These are phyloP conservation scores for Trichosporon coremiiforme DNA, from an alignment of 1,284 basidiomycete species.

Conservation along the genomic window DNA sequence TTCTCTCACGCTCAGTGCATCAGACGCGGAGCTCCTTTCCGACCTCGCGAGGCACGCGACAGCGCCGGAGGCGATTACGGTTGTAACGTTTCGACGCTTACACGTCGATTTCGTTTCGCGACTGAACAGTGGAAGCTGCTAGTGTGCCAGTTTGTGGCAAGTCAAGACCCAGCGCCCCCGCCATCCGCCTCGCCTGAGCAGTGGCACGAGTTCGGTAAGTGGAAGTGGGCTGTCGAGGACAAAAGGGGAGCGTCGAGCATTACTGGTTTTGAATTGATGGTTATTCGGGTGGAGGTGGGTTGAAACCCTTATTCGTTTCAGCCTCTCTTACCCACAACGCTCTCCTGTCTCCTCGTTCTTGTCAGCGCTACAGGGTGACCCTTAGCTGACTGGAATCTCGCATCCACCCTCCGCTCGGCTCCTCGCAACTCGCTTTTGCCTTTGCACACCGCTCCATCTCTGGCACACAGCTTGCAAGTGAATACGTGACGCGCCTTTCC, in stretches of 20 bases:
- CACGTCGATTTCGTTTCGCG: not conserved
- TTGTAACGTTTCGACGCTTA: not conserved
- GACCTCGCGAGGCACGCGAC: not conserved
- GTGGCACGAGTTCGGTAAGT: not conserved
- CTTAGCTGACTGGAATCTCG: constrained; percentile 6
- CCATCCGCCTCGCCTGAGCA: not conserved
- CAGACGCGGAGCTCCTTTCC: not conserved
- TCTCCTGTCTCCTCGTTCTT: not conserved
- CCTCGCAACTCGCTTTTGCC: not conserved
- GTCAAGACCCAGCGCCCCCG: not conserved
- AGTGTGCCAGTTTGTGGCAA: not conserved
- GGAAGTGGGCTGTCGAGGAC: not conserved
- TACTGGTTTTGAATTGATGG: constrained; percentile 9
- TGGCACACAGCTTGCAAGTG: not conserved
- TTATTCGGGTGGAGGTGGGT: constrained; percentile 4
- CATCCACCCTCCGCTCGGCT: not conserved
- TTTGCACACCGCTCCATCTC: not conserved
- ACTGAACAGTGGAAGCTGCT: not conserved
- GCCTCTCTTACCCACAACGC: not conserved
- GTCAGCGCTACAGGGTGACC: not conserved
- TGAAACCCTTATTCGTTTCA: constrained; percentile 1
- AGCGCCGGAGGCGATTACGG: not conserved
- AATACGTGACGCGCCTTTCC: too few relatives aligned
- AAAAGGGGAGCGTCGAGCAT: not conserved
- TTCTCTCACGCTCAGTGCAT: not conserved